Conservation (phyloP, 2,329 filamentous ascomycete genomes). For the Thielaviopsis ethacetica region DNA sequence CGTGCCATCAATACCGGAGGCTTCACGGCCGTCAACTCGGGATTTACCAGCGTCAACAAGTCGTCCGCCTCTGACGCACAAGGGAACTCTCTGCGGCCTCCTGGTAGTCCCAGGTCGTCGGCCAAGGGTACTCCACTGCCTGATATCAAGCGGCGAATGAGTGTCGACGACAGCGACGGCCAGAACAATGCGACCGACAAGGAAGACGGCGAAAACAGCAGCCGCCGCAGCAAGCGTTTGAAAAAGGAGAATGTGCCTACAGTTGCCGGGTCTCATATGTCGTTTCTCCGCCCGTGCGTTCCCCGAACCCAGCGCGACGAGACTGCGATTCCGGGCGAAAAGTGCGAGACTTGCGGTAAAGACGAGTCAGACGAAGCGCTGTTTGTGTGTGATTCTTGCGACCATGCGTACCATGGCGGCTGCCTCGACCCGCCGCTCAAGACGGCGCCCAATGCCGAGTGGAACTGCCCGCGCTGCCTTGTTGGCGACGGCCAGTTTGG, state of each 20-base stretch:
- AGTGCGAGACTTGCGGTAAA: slow-evolving; percentile 75
- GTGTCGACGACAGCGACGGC: slow-evolving; percentile 36
- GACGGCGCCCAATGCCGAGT: slow-evolving; percentile 65
- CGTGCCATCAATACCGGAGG: slow-evolving; percentile 42
- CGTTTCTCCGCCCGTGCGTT: slow-evolving; percentile 68
- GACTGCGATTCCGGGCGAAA: slow-evolving; percentile 32
- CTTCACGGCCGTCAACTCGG: slow-evolving; percentile 58
- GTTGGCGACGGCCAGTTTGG: slow-evolving; percentile 95
- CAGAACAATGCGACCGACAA: slow-evolving; percentile 32
- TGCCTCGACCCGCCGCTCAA: slow-evolving; percentile 80
- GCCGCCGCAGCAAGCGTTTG: slow-evolving; percentile 77
- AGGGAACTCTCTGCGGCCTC: slow-evolving; percentile 3
- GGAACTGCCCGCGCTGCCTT: slow-evolving; percentile 90
- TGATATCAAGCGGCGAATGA: slow-evolving; percentile 62
- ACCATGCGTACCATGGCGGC: slow-evolving; percentile 68
- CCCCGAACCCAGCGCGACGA: slow-evolving; percentile 47
- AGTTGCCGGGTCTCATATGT: slow-evolving; percentile 94
- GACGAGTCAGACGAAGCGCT: slow-evolving; percentile 56
- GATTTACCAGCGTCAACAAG: slow-evolving; percentile 51
- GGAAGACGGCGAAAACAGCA: slow-evolving; percentile 48
- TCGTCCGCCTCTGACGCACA: background rate
- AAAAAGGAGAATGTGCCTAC: slow-evolving; percentile 71
- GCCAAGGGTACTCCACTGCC: slow-evolving; percentile 45
- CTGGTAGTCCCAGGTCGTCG: slow-evolving; percentile 44
- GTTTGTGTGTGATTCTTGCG: slow-evolving; percentile 79